Base-by-base conservation (phyloP, 768 basidiomycete genomes). In the Trametes sanguinea region DNA sequence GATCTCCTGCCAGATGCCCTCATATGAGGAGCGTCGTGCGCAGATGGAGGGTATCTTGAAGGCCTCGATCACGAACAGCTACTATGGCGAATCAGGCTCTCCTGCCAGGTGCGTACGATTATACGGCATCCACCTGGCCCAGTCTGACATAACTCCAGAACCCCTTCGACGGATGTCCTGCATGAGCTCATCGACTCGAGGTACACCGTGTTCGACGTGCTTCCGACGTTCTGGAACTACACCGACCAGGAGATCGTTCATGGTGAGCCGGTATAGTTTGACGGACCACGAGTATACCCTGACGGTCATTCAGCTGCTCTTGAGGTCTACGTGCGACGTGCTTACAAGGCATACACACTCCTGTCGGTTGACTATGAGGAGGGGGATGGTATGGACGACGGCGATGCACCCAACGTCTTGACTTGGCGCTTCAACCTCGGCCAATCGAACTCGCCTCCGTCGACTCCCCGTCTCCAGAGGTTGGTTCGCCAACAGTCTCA, bases 401-500 rank as follows among this genome's bases (percentile, higher is more conserved):
- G 89, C 33, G 93, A 95, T 62, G 82, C 84, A 3, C 89, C 92
- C 11, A 82, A 84, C 64, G 84, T 90, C 52, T 82, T 96, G 29
- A 93, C 88, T 5, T 98, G 97, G 97, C 85, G 92, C 43, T 99
- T 99, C 85, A 95, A 94, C 73, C 83, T 98, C 46, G 92, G 94
- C 47, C 89, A 88, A 71, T 88, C 91, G 1, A 90, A 91, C 72
- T 91, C 91, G 16, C 90, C 91, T 35, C 93, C 93, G 1, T 81
- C 90, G 4, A 95, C 94, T 3, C 94, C 94, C 57, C 83, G 83
- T 32, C 77, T 90, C 50, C 75, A 78, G 27, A 67, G 62, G 56
- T 78, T 78, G 51, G 86, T 86, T 71, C n/a, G 9, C 14, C 33
- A 22, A 22, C 22, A 3, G 22, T 51, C 77, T 72, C 1, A 13